Conservation (phyloP, 176 grass and related monocot species). For the Lolium perenne region DNA sequence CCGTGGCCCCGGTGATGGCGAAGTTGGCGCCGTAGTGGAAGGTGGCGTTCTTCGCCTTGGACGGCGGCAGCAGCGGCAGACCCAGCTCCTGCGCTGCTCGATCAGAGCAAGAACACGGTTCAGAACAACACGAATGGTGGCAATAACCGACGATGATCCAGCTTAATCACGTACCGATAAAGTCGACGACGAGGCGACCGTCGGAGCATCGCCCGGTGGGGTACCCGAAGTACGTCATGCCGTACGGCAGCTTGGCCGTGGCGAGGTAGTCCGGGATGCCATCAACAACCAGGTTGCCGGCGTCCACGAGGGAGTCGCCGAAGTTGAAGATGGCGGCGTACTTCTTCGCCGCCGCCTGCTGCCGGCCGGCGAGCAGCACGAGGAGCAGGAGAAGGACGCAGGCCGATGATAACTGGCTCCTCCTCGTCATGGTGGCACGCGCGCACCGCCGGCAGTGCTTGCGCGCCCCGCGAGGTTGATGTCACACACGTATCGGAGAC, state of each 20-base stretch:
- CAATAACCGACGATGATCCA: neutral
- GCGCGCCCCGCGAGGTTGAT: neutral
- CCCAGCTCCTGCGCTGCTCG: constrained; percentile 81
- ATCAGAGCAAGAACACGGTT: neutral
- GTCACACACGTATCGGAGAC: constrained; percentile 17
- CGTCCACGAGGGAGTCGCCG: constrained; percentile 77
- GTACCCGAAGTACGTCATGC: constrained; percentile 80
- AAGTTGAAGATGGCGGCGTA: constrained; percentile 95
- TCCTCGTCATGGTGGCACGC: constrained; percentile 40
- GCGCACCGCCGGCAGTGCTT: neutral
- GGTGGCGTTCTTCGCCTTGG: constrained; percentile 71
- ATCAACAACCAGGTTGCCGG: constrained; percentile 72
- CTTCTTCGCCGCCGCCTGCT: constrained; percentile 33
- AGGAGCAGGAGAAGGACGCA: constrained; percentile 25
- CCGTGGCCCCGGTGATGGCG: constrained; percentile 80
- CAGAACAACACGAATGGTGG: neutral
- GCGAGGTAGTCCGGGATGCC: constrained; percentile 83
- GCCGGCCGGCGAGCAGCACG: constrained; percentile 16
- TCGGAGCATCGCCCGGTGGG: constrained; percentile 87
- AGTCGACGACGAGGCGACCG: constrained; percentile 80
- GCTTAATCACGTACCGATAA: constrained; percentile 57
- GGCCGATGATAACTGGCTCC: constrained; percentile 1
- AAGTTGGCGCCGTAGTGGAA: constrained; percentile 90
- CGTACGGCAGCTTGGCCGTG: constrained; percentile 70
- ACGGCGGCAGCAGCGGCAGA: constrained; percentile 75